phyloP scores from a whole-genome alignment of 805 yeast species.

The Cyberlindnera americana region DNA sequence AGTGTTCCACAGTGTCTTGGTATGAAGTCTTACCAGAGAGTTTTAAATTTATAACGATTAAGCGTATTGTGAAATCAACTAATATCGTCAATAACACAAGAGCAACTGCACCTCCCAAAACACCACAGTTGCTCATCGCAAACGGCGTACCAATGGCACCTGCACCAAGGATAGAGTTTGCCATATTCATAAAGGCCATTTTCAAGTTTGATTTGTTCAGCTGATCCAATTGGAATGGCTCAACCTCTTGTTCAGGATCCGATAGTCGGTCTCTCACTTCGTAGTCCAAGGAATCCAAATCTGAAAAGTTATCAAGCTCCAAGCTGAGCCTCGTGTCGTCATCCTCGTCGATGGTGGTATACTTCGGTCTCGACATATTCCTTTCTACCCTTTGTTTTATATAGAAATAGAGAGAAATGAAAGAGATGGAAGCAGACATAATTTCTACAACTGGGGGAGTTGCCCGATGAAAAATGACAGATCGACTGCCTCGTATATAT shows the following conservation, averaged over 20 bases:
- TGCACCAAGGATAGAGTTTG: slow-evolving; percentile 91
- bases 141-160: slow-evolving; percentile 94
- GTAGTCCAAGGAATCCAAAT: slow-evolving; percentile 25
- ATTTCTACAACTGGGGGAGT: not conserved
- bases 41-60: slow-evolving; percentile 79
- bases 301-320: slow-evolving; percentile 23
- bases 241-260: slow-evolving; percentile 16
- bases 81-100: slow-evolving; percentile 58
- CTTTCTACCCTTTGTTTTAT: not conserved
- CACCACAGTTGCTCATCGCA: slow-evolving; percentile 78
- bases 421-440: not conserved
- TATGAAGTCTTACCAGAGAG: slow-evolving; percentile 73
- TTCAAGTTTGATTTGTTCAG: slow-evolving; percentile 52
- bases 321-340: slow-evolving; percentile 11
- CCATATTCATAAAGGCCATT: slow-evolving; percentile 97
- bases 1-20: slow-evolving; percentile 78
- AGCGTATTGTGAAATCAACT: slow-evolving; percentile 83
- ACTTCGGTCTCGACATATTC: slow-evolving; percentile 14
- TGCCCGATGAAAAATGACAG: not conserved
- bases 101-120: slow-evolving; percentile 66
- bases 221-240: slow-evolving; percentile 19
- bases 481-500: too few relatives aligned
- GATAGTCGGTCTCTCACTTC: slow-evolving; percentile 12
- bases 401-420: not conserved
- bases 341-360: slow-evolving; percentile 10